Percentiles rank a stretch among this genome's conserved stretches.
These are phyloP conservation scores for Immersiella caudata DNA, from an alignment of 495 filamentous ascomycete genomes.

Conservation along the genomic window DNA sequence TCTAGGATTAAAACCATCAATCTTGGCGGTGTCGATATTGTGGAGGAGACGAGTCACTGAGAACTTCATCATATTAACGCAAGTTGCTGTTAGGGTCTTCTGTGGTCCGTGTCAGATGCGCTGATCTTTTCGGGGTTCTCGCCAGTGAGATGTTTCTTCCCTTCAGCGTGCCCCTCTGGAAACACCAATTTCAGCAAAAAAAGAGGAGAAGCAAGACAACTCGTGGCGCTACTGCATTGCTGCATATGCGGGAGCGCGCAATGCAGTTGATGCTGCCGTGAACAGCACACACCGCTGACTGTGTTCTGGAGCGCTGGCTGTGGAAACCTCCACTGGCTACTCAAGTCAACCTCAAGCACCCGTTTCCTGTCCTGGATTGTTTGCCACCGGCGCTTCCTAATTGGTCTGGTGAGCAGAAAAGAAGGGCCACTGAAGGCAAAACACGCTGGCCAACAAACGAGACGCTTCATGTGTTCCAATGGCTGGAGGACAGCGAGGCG, in stretches of 20 bases:
- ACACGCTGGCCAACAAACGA: slow-evolving; percentile 21
- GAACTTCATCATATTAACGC: background rate
- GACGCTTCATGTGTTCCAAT: background rate
- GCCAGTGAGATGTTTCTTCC: background rate
- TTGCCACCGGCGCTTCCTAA: background rate
- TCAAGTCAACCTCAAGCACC: background rate
- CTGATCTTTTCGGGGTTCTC: background rate
- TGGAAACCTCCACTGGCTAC: background rate
- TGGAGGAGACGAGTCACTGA: background rate
- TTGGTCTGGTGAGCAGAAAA: slow-evolving; percentile 7
- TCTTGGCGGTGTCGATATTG: too few species aligned
- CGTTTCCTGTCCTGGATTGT: slow-evolving; percentile 12
- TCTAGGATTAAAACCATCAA: background rate
- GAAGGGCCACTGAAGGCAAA: slow-evolving; percentile 17
- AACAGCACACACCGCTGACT: slow-evolving; percentile 17
- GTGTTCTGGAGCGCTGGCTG: background rate
- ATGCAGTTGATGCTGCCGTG: slow-evolving; percentile 9
- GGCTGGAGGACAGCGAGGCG: slow-evolving; percentile 11
- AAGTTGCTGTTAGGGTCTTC: background rate
- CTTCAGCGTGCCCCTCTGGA: slow-evolving; percentile 1
- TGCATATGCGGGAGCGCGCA: slow-evolving; percentile 21
- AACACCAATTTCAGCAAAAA: background rate
- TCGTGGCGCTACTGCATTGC: slow-evolving; percentile 20
- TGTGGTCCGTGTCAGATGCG: background rate
- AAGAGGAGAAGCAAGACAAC: slow-evolving; percentile 2